Percentiles rank a stretch among this genome's conserved stretches.
These are phyloP conservation scores for Backusella tuberculispora DNA, from an alignment of 192 early-diverging fungal species.

Conservation along the genomic window DNA sequence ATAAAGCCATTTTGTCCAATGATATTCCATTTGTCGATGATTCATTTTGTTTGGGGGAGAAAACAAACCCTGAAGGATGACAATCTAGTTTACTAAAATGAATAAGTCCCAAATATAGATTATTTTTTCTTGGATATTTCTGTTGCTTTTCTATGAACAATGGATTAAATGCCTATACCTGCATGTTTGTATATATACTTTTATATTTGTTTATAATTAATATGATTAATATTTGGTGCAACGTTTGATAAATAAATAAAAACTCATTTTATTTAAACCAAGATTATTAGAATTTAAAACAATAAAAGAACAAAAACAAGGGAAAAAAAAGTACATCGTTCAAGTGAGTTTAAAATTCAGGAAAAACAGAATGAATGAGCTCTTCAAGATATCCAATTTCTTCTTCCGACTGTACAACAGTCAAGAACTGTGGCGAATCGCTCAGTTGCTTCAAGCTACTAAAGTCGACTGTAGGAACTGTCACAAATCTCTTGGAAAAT, in stretches of 20 bases:
- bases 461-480: slow-evolving; percentile 31
- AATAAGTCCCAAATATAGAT: background rate
- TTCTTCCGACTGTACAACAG: slow-evolving; percentile 29
- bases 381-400: slow-evolving; percentile 32
- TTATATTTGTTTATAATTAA: too few relatives aligned
- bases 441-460: slow-evolving; percentile 28
- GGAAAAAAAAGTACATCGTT: background rate
- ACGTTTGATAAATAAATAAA: too few relatives aligned
- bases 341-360: background rate
- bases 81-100: background rate
- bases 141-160: background rate
- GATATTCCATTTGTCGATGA: background rate
- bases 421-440: slow-evolving; percentile 29
- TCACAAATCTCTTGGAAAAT: slow-evolving; percentile 25
- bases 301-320: background rate
- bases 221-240: too few relatives aligned
- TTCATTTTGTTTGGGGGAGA: slow-evolving; percentile 3
- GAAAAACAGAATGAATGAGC: background rate
- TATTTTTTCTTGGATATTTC: background rate
- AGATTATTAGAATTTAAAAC: background rate
- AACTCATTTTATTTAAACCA: background rate
- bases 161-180: too few relatives aligned
- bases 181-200: too few relatives aligned
- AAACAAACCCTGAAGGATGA: background rate
- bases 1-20: slow-evolving; percentile 3